These are phyloP conservation scores for Picea glauca DNA, from an alignment of 75 land plant species.

Conservation along the genomic window DNA sequence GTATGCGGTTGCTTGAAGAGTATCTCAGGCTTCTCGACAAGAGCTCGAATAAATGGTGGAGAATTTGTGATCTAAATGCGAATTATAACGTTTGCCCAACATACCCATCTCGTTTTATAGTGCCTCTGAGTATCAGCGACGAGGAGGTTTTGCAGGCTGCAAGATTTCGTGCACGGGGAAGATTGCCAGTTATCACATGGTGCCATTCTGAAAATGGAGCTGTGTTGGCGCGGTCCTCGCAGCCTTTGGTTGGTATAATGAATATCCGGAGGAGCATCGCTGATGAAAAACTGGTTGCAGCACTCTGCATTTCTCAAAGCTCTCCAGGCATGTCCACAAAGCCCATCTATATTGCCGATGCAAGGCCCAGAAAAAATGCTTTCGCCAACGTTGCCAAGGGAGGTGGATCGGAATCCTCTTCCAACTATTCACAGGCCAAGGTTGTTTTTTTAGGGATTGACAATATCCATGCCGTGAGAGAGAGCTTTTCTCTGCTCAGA, in stretches of 20 bases:
- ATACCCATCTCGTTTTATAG: constrained; percentile 31
- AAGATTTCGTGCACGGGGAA: constrained; percentile 36
- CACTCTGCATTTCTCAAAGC: background rate
- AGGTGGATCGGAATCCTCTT: constrained; percentile 14
- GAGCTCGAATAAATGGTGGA: constrained; percentile 17
- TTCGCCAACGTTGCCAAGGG: too few relatives aligned
- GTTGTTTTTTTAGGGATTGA: too few relatives aligned
- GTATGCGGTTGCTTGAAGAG: constrained; percentile 18
- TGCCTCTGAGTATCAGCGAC: constrained; percentile 25
- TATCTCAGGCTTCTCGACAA: constrained; percentile 22
- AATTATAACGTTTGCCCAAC: constrained; percentile 27
- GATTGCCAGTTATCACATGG: constrained; percentile 36
- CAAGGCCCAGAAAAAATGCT: too few relatives aligned
- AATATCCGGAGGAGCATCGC: constrained; percentile 22
- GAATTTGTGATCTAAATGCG: constrained; percentile 27
- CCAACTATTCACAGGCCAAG: too few relatives aligned
- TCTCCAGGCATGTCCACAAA: too few relatives aligned
- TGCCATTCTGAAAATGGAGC: constrained; percentile 44
- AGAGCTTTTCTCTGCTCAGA: too few relatives aligned
- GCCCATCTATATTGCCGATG: too few relatives aligned
- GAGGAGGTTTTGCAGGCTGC: constrained; percentile 42
- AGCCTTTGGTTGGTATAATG: constrained; percentile 34
- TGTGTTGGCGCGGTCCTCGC: constrained; percentile 46
- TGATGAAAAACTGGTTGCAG: too few relatives aligned
- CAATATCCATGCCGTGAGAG: too few relatives aligned